These are phyloP conservation scores for Hemisphaericaspora xylofermentans DNA, from an alignment of 1,139 yeast species.

Conservation along the genomic window DNA sequence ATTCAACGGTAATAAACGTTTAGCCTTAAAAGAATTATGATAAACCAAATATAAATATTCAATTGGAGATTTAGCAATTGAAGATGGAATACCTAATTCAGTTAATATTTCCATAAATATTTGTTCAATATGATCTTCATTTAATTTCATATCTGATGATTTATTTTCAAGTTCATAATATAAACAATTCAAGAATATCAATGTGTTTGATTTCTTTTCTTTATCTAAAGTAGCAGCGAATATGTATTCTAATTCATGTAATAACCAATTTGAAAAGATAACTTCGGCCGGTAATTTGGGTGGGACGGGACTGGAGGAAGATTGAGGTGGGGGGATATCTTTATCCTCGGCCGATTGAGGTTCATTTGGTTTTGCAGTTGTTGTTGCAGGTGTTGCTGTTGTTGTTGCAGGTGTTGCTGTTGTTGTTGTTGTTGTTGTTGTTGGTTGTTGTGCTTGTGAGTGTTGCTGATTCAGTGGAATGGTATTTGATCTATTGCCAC, in stretches of 20 bases:
- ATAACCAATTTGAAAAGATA: constrained; percentile 31
- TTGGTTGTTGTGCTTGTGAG: not conserved
- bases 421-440: constrained; percentile 1
- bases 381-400: constrained; percentile 3
- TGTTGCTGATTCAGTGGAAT: not conserved
- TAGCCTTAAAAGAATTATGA: constrained; percentile 35
- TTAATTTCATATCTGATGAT: constrained; percentile 17
- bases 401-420: not conserved
- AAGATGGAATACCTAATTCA: constrained; percentile 45
- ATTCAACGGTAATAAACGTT: constrained; percentile 42
- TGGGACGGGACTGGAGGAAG: not conserved
- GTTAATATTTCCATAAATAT: constrained; percentile 56
- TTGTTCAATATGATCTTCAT: constrained; percentile 40
- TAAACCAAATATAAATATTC: constrained; percentile 49
- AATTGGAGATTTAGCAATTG: constrained; percentile 32
- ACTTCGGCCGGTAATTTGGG: constrained; percentile 14
- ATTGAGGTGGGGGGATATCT: not conserved
- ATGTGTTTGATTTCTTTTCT: constrained; percentile 10
- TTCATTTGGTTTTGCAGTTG: constrained; percentile 1
- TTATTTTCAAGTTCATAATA: constrained; percentile 36
- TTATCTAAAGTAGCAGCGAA: constrained; percentile 37
- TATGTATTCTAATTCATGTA: constrained; percentile 32
- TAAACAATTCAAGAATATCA: constrained; percentile 36
- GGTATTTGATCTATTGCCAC: not conserved
- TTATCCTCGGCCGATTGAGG: not conserved